Evolutionary conservation across 1,284 basidiomycete genomes (phyloP), one percentile per base, ranked within the genome.

Genomic region (Dichomitus squalens): DNA sequence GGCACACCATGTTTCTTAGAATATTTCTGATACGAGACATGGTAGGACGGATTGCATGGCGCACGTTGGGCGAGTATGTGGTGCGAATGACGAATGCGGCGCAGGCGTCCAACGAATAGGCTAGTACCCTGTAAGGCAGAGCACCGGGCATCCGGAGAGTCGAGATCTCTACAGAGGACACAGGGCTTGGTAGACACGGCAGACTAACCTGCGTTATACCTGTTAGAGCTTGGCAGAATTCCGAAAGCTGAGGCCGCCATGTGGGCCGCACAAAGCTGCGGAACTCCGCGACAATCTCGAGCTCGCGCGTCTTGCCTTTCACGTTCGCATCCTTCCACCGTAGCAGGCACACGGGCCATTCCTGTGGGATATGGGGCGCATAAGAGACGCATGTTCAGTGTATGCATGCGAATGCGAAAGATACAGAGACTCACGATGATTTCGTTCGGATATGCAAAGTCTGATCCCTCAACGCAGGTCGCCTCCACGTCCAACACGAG

Each of bases 401-500:
- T 41, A 14, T 16, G 23, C 7, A 35, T 36, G 38, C 12, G 41
- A 14, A 35, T 36, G 25, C 20, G 38, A 33, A 49, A 44, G 55
- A 54, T 59, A 35, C 50, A 49, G 39, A 51, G 38, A 51, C 89
- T 70, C 71, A 92, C 93, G 62, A 97, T 96, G 57, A 97, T 95
- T 76, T 98, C 95, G 72, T 97, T 97, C 7, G 75, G 73, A 64
- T 73, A 76, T 35, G 73, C 68, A 46, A 75, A 75, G 21, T 66
- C 68, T 16, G 61, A 39, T 5, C 80, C 88, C 64, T 74, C 73
- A 44, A 86, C 72, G 70, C 96, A 98, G 0, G 96, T 98, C 5
- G 90, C 96, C 72, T 98, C 96, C 49, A 98, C 90, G 68, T 96
- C 93, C 39, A 94, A 76, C 23, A 93, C 85, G 11, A 92, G 80